A percentile compares a stretch with the other conserved stretches of the same genome.
These are phyloP conservation scores for Sechiopsis laciniata DNA, from an alignment of 306 rosid species.

Conservation along the genomic window DNA sequence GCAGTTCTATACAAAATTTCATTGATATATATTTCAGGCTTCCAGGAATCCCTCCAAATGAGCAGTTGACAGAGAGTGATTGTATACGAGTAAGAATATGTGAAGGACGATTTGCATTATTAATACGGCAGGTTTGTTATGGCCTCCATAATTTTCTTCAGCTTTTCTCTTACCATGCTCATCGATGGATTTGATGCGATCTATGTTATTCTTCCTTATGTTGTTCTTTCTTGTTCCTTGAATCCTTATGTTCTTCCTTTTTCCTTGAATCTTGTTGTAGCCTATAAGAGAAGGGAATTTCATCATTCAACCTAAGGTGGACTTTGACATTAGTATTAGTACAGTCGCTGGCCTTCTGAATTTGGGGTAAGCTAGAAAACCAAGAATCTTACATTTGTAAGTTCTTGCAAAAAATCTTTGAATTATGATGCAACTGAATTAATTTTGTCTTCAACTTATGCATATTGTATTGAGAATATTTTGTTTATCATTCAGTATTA, in stretches of 20 bases:
- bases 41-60: conserved; percentile 83
- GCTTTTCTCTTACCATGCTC: neutral
- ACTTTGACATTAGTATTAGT: conserved; percentile 89
- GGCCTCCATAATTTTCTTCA: neutral
- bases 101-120: conserved; percentile 94
- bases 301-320: conserved; percentile 98
- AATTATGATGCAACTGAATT: neutral
- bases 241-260: neutral
- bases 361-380: conserved; percentile 67
- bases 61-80: conserved; percentile 84
- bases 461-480: neutral
- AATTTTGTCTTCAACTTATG: neutral
- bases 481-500: neutral
- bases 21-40: conserved; percentile 87
- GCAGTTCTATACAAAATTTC: conserved; percentile 93
- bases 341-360: conserved; percentile 97
- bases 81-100: conserved; percentile 95
- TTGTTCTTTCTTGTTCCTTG: neutral
- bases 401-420: conserved; percentile 14
- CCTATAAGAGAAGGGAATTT: conserved; percentile 97
- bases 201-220: neutral
- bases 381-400: neutral
- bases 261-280: conserved; percentile 34
- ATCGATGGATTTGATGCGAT: neutral
- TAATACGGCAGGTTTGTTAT: conserved; percentile 82